A percentile compares a stretch with the other conserved stretches of the same genome.
Evolutionary conservation across 495 filamentous ascomycete species (phyloP).

Genomic region (Thermochaetoides thermophila): DNA sequence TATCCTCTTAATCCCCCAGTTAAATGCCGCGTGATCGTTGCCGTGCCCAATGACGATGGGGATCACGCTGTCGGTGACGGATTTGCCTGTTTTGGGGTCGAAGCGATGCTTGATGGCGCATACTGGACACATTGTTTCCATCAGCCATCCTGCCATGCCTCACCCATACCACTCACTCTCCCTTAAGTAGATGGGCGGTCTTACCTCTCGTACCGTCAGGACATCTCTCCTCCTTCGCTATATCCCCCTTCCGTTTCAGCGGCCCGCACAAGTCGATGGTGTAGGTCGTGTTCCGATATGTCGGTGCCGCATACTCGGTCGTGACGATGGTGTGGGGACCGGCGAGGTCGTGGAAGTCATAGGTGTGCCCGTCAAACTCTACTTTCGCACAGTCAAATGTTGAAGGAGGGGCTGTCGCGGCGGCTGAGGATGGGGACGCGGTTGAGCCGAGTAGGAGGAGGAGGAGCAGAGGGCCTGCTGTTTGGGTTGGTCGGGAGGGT

Average conservation of each 20-base stretch:
- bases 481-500: too few species aligned
- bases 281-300: slow-evolving; percentile 58
- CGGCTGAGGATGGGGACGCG: too few species aligned
- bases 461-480: too few species aligned
- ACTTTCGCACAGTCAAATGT: too few species aligned
- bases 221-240: slow-evolving; percentile 38
- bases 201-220: slow-evolving; percentile 45
- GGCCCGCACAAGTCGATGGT: slow-evolving; percentile 71
- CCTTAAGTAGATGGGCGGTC: slow-evolving; percentile 6
- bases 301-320: slow-evolving; percentile 31
- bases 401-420: too few species aligned
- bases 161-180: neutral
- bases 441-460: too few species aligned
- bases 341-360: slow-evolving; percentile 49
- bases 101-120: slow-evolving; percentile 55
- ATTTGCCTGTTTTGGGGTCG: slow-evolving; percentile 21
- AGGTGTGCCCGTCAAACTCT: slow-evolving; percentile 35
- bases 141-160: neutral
- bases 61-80: slow-evolving; percentile 33
- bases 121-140: slow-evolving; percentile 31
- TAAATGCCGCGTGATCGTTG: slow-evolving; percentile 41
- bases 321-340: slow-evolving; percentile 66
- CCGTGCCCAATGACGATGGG: slow-evolving; percentile 47
- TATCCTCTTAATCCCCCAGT: slow-evolving; percentile 38
- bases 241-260: slow-evolving; percentile 39